Evolutionary conservation across 352 stramenopile species (phyloP), one percentile per base, ranked within the genome.

Genomic region (Phytopythium kandeliae): DNA sequence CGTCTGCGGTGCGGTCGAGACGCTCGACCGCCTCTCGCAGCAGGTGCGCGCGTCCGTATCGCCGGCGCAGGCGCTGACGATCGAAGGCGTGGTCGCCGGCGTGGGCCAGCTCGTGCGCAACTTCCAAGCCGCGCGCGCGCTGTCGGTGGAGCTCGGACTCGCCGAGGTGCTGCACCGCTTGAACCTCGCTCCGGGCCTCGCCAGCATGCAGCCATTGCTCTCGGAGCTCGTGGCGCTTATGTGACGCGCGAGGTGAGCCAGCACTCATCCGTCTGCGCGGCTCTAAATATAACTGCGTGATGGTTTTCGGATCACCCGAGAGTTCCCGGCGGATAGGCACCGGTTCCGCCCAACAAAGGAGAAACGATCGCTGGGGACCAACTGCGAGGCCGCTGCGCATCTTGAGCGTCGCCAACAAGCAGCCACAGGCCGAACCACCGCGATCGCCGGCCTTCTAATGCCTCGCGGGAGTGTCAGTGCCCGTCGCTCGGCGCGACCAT

Each of bases 1-100:
- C 21, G 63, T 92, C 22, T 87, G 76, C 26, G 81, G 81, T 9
- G 77, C 68, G 7, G 64, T 82, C 10, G 81, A 92, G 52, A 81
- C 74, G 3, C 65, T 92, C 21, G 78, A 90, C 26, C 63, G 65
- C 16, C 62, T 83, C 11, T 50, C 64, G 15, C 51, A 71, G 12
- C 49, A 53, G n/a, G 46, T 45, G 13, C 42, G 30, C 8, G 48
- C 60, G 1, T 19, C 30, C 9, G 45, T 42, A 31, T 57, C 63
- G 17, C 40, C 44, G 0, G 36, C 60, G 0, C 73, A 78, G 37
- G 65, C 81, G 10, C 60, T 77, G 31, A 76, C 63, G 13, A 65
- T 90, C 28, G 78, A 85, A 59, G 67, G 74, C 1, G 68, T 92
- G 12, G 71, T 92, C 37, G 63, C 71, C 8, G 81, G 74, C 5